Base-by-base conservation (phyloP, 106 monocot species). In the Platanthera guangdongensis region DNA sequence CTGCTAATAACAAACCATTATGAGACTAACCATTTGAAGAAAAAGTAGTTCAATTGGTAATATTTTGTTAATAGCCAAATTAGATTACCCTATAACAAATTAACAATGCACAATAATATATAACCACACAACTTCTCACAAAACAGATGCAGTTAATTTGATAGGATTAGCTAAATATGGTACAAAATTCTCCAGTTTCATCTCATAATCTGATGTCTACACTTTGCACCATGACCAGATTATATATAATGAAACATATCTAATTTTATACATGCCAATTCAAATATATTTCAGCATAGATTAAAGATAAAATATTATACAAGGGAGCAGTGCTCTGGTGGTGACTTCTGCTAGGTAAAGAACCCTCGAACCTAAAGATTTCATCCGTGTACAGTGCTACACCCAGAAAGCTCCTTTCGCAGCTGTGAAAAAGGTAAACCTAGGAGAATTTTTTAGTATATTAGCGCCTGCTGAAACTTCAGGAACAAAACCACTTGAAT, bases 381-480 rank as follows among this genome's bases (percentile, higher is more conserved):
- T 67, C 67, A 68, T 4, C 45, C 45, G 16, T 32, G 30, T 46
- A 39, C 1, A 32, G 30, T 39, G 32, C 8, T 15, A 4, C 47
- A 7, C 47, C 70, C 48, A 47, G 5, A 11, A 70, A 6, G 16
- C 14, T 70, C 28, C 15, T 15, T 68, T 47, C 28, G 48, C 70
- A 71, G 70, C 30, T 68, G 47, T n/a, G 70, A 46, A 48, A 48
- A 46, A 71, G 70, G 9, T 15, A 71, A 48, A 12, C 70, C 70
- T 71, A 46, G 13, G 46, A 68, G 45, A 68, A 15, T 45, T 13
- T 15, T 45, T 45, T 68, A 0, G 2, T 45, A 45, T 46, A 5
- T 64, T 64, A 64, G n/a, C 55, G 7, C 4, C 19, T 64, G 63
- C 19, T 64, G 22, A 21, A 21, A 60, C 19, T 16, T 60, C 60